A percentile compares a stretch with the other conserved stretches of the same genome.
These are phyloP conservation scores for Saccharata proteae DNA, from an alignment of 2,329 filamentous ascomycete genomes.

Conservation along the genomic window DNA sequence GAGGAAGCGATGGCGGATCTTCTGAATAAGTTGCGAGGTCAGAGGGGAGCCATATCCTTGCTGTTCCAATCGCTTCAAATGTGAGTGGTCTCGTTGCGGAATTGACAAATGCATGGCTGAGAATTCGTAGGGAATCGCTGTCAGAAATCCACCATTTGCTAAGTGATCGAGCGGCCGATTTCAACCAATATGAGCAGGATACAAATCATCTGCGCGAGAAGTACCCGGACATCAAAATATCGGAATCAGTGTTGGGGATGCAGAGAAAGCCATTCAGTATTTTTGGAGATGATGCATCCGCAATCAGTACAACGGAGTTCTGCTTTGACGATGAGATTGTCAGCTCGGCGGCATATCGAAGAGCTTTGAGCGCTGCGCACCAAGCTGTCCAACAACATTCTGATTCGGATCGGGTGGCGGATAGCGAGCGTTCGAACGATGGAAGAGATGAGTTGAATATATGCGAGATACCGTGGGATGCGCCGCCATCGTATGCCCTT, in stretches of 20 bases:
- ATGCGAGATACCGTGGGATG: too few relatives aligned
- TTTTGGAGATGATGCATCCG: conserved; percentile 4
- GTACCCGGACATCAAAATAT: conserved; percentile 5
- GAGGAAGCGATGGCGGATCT: conserved; percentile 9
- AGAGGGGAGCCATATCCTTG: conserved; percentile 9
- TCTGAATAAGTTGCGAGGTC: conserved; percentile 7
- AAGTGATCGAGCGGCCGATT: conserved; percentile 3
- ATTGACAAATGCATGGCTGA: not conserved
- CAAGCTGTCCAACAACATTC: not conserved
- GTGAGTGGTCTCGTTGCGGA: conserved; percentile 1
- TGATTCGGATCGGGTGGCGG: too few relatives aligned
- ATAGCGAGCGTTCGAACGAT: too few relatives aligned
- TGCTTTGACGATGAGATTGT: conserved; percentile 9
- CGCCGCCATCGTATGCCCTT: too few relatives aligned
- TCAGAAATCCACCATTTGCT: conserved; percentile 7
- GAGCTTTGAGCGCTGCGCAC: conserved; percentile 4
- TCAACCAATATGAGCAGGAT: conserved; percentile 2
- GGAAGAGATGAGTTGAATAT: too few relatives aligned
- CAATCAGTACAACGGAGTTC: conserved; percentile 7
- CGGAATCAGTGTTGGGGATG: conserved; percentile 1
- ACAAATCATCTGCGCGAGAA: conserved; percentile 3
- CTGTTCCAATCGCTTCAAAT: conserved; percentile 10
- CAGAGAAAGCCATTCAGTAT: not conserved
- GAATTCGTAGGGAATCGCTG: conserved; percentile 7
- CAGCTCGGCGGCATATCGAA: conserved; percentile 8